Evolutionary conservation across 2,329 filamentous ascomycete species (phyloP).

Genomic region (Fusarium fracticaudum): DNA sequence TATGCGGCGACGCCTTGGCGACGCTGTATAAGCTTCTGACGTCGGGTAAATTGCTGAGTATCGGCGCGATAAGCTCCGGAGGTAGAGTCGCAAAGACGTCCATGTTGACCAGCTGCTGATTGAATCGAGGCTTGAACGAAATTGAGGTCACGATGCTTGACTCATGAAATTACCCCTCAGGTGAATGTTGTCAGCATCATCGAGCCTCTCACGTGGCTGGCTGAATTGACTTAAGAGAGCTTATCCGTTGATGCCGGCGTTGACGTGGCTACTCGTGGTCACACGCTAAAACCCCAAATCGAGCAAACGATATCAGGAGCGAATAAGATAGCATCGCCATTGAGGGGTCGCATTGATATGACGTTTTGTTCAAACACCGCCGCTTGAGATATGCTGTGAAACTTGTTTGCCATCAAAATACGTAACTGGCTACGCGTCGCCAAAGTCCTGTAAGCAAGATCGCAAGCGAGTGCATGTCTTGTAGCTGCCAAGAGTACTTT

Average conservation of each 20-base stretch:
- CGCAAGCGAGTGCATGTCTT: not conserved
- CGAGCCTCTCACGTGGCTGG: conserved; percentile 9
- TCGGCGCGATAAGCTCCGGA: conserved; percentile 11
- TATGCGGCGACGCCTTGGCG: not conserved
- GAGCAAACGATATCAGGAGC: not conserved
- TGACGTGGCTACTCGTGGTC: not conserved
- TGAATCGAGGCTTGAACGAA: not conserved
- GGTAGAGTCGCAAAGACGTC: conserved; percentile 16
- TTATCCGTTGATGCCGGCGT: not conserved
- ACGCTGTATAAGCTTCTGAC: conserved; percentile 6
- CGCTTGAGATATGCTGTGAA: not conserved
- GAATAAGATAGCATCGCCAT: conserved; percentile 7
- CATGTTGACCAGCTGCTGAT: not conserved
- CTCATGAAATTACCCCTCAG: conserved; percentile 7
- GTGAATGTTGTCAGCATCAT: conserved; percentile 2
- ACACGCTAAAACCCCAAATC: not conserved
- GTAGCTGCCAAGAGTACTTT: not conserved
- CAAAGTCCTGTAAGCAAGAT: not conserved
- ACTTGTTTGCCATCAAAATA: not conserved
- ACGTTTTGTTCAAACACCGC: not conserved
- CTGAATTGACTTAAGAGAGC: not conserved
- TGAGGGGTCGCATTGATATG: conserved; percentile 13
- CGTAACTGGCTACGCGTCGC: not conserved
- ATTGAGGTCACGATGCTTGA: not conserved
- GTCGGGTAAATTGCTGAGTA: conserved; percentile 6